phyloP scores from a whole-genome alignment of 2,329 filamentous ascomycete species.

The Ciborinia camelliae region DNA sequence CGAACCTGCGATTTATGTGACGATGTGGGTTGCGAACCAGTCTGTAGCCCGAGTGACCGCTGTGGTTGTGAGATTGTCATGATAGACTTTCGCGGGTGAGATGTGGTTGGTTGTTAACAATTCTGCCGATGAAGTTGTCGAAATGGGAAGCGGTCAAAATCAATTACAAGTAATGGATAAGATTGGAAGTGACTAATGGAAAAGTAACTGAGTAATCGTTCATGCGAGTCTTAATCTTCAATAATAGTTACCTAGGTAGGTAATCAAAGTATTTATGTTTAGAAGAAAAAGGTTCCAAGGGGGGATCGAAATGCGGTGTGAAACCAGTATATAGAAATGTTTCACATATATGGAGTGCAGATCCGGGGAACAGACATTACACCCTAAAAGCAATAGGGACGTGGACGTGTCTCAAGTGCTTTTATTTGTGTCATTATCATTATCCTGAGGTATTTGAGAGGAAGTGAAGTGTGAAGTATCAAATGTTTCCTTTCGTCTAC shows the following conservation, averaged over 20 bases:
- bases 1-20: conserved; percentile 18
- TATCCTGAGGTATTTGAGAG: neutral
- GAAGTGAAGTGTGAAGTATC: no score
- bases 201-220: neutral
- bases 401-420: conserved; percentile 3
- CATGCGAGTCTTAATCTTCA: neutral
- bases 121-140: conserved; percentile 1
- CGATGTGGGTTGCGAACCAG: conserved; percentile 7
- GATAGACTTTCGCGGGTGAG: neutral
- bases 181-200: conserved; percentile 9
- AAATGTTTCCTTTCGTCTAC: neutral
- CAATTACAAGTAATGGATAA: neutral
- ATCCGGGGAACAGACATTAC: conserved; percentile 9
- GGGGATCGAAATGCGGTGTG: neutral
- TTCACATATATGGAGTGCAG: conserved; percentile 3
- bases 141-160: conserved; percentile 11
- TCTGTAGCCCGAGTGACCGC: neutral
- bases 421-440: neutral
- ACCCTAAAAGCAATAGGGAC: neutral
- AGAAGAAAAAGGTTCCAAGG: neutral
- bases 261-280: neutral
- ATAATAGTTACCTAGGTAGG: no score
- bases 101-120: neutral
- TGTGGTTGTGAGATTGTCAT: conserved; percentile 15
- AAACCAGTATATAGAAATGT: conserved; percentile 14